A percentile compares a stretch with the other conserved stretches of the same genome.
phyloP scores from a whole-genome alignment of 306 rosid species.

The Prunus kanzakura region DNA sequence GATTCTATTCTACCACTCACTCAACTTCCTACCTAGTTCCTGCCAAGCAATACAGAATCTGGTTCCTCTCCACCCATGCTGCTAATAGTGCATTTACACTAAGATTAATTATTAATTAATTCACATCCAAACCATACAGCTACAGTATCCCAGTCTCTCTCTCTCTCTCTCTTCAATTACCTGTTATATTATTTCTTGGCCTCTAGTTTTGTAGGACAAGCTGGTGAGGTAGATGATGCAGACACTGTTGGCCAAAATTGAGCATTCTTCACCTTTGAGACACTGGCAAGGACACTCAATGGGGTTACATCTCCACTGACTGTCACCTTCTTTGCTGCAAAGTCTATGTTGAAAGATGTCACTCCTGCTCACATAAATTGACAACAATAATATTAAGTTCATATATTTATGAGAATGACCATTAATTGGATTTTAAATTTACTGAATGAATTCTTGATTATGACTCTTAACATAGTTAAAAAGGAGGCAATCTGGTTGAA shows the following conservation, averaged over 20 bases:
- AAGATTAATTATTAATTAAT: not conserved
- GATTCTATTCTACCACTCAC: not conserved
- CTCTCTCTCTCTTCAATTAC: conserved; percentile 9
- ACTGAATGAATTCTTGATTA: not conserved
- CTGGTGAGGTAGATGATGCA: conserved; percentile 13
- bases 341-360: conserved; percentile 78
- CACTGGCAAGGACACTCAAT: conserved; percentile 61
- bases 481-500: not conserved
- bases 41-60: conserved; percentile 12
- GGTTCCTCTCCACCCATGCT: conserved; percentile 9
- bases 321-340: conserved; percentile 89
- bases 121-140: conserved; percentile 19
- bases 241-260: conserved; percentile 63
- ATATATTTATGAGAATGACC: not conserved
- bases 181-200: conserved; percentile 25
- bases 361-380: conserved; percentile 57
- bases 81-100: conserved; percentile 36
- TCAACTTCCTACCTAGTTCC: conserved; percentile 7
- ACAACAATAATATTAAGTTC: not conserved
- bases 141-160: not conserved
- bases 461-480: too few species aligned
- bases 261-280: conserved; percentile 90
- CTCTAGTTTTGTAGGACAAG: conserved; percentile 26
- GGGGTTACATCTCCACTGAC: conserved; percentile 79
- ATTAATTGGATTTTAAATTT: not conserved